Evolutionary conservation across 2,329 filamentous ascomycete genomes (phyloP), one percentile per base, ranked within the genome.

Genomic region (Setomelanomma holmii): DNA sequence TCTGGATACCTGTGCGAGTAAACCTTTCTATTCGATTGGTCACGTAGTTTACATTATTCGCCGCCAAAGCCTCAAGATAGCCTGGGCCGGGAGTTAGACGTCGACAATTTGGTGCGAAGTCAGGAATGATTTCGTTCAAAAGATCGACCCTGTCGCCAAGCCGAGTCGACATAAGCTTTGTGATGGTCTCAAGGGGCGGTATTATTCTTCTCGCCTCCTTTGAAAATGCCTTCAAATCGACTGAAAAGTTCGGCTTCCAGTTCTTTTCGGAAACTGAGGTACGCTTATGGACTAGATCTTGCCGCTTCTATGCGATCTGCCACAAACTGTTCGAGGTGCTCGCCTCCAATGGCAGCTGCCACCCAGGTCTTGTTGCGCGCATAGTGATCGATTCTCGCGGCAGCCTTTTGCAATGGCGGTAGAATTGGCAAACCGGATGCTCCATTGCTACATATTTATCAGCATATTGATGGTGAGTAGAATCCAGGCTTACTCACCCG

Each of bases 401-500:
- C 76, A 80, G 68, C 56, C 85, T 84, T 61, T 0, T 79, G 78
- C 1, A 79, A 83, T 33, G 81, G 82, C 49, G 88, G 86, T 1
- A 80, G 76, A 45, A 86, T 79, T 58, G 88, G 85, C 1, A 87
- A 80, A 0, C 85, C 85, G 0, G 82, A 82, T 0, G 84, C 81
- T 1, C 85, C 85, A 0, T 84, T 87, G 17, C 40, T 42, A 24
- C 24, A 16, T 10, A 30, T 30, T 30, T 14, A n/a, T 42, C 17
- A 42, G 24, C 17, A 6, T 33, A 33, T 8, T n/a, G n/a, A n/a
- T n/a, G n/a, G n/a, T n/a, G n/a, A n/a, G n/a, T n/a, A n/a, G n/a
- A n/a, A n/a, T n/a, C 8, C 35, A 17, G 7, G 2, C 3, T 33
- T 22, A 24, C 40, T 19, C 19, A 42, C 40, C 86, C 45, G 14